Base-by-base conservation (phyloP, 2,329 filamentous ascomycete species). In the Elsinoe perseae region DNA sequence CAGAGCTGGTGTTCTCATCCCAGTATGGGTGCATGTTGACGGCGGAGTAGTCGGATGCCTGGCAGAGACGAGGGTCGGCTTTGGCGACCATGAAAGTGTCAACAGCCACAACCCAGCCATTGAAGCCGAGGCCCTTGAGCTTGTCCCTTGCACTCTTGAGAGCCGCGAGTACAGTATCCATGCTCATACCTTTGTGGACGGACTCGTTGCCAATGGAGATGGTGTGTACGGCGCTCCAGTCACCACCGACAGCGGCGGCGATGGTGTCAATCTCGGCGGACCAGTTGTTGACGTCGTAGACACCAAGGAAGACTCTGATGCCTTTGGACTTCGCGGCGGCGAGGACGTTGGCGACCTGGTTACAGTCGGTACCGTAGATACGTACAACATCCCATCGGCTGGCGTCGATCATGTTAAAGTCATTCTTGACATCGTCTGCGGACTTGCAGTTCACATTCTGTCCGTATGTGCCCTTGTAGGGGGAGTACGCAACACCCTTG, bases 21-120 rank as follows among this genome's bases (percentile, higher is more conserved):
- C 93, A 95, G 78, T 90, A 95, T 10, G 89, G 81, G 70, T 95
- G 89, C 62, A 83, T 81, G 71, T 95, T 95, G 67, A 86, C 80
- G 14, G 88, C 86, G 65, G 85, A 89, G 72, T 87, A 88, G 66
- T 95, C 89, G 1, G 86, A 87, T 44, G 75, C 77, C 23, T 82
- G 69, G 72, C 89, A 95, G 48, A 95, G 77, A 53, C 80, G 73
- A 63, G 92, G 85, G 66, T 93, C 79, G 52, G 75, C 71, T 48
- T 84, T 73, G n/a, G 83, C 77, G 4, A 85, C 83, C 20, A 80
- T 77, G 64, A 88, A 87, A 0, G 87, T 92, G 67, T 95, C 90
- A 46, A 92, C 87, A 0, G 86, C 84, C 34, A 91, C 87, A 27
- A 95, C 82, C 42, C 40, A 44, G 2, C 89, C 89, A 1, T 72